A percentile compares a stretch with the other conserved stretches of the same genome.
Evolutionary conservation across 2,329 filamentous ascomycete species (phyloP).

Genomic region (Leptographium lundbergii): DNA sequence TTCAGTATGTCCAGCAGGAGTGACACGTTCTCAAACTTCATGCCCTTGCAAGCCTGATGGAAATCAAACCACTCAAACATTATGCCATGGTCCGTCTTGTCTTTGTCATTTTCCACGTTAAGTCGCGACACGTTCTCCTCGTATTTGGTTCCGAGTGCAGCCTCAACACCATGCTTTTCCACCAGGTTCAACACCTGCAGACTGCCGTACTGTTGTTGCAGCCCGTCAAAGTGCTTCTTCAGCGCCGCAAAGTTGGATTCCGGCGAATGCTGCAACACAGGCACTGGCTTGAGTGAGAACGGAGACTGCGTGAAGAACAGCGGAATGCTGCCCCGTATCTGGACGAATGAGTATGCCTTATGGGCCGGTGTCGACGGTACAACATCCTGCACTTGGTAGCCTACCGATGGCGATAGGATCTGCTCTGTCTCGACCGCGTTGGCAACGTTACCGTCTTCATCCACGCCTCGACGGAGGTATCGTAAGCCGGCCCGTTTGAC

Average conservation of each 20-base stretch:
- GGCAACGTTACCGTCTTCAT: slow-evolving; percentile 78
- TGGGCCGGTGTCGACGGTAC: not conserved
- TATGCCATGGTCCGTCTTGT: slow-evolving; percentile 27
- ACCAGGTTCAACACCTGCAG: slow-evolving; percentile 75
- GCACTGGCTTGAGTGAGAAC: slow-evolving; percentile 82
- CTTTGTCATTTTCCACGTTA: slow-evolving; percentile 41
- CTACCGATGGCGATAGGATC: slow-evolving; percentile 53
- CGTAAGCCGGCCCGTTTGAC: slow-evolving; percentile 75
- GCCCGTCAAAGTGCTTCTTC: slow-evolving; percentile 61
- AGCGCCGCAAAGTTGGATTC: slow-evolving; percentile 70
- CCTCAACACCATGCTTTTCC: slow-evolving; percentile 76
- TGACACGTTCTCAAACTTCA: slow-evolving; percentile 95
- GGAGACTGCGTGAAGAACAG: slow-evolving; percentile 92
- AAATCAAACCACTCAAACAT: slow-evolving; percentile 97
- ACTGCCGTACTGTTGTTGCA: slow-evolving; percentile 58
- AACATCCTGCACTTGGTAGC: not conserved
- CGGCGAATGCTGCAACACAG: slow-evolving; percentile 67
- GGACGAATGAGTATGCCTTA: slow-evolving; percentile 71
- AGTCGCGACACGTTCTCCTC: slow-evolving; percentile 53
- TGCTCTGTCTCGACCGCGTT: slow-evolving; percentile 95
- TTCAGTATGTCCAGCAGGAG: slow-evolving; percentile 60
- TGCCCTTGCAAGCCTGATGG: slow-evolving; percentile 79
- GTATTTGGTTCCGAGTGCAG: slow-evolving; percentile 66
- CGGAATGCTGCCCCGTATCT: slow-evolving; percentile 83
- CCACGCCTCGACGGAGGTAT: slow-evolving; percentile 80